These are phyloP conservation scores for Backusella westeae DNA, from an alignment of 192 early-diverging fungal species.

Conservation along the genomic window DNA sequence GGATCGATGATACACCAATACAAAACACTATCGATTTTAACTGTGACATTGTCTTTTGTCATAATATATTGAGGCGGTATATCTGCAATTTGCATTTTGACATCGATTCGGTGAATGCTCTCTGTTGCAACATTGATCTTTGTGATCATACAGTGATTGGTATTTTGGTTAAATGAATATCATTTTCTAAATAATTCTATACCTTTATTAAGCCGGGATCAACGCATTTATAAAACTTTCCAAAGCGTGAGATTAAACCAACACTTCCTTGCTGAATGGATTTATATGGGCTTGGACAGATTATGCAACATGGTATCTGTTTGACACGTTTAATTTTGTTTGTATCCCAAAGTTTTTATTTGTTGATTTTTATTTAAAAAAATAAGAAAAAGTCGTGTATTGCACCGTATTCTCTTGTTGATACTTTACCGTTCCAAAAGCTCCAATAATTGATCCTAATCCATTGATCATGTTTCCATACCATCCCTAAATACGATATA, in stretches of 20 bases:
- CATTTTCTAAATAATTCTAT: background rate
- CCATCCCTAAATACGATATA: constrained; percentile 16
- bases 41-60: constrained; percentile 88
- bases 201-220: constrained; percentile 54
- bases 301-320: constrained; percentile 41
- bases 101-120: constrained; percentile 39
- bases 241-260: constrained; percentile 67
- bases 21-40: constrained; percentile 81
- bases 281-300: constrained; percentile 65
- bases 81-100: constrained; percentile 53
- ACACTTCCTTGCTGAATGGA: constrained; percentile 66
- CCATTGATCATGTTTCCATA: constrained; percentile 49
- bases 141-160: background rate
- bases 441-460: constrained; percentile 38
- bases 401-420: background rate
- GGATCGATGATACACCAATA: constrained; percentile 84
- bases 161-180: background rate
- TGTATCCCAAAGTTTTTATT: background rate
- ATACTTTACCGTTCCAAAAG: constrained; percentile 42
- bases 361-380: background rate
- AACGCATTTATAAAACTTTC: constrained; percentile 52
- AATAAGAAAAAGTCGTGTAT: background rate
- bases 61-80: constrained; percentile 75
- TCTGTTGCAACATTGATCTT: constrained; percentile 51
- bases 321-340: background rate